These are phyloP conservation scores for Ceratonia siliqua DNA, from an alignment of 306 rosid genomes.

Conservation along the genomic window DNA sequence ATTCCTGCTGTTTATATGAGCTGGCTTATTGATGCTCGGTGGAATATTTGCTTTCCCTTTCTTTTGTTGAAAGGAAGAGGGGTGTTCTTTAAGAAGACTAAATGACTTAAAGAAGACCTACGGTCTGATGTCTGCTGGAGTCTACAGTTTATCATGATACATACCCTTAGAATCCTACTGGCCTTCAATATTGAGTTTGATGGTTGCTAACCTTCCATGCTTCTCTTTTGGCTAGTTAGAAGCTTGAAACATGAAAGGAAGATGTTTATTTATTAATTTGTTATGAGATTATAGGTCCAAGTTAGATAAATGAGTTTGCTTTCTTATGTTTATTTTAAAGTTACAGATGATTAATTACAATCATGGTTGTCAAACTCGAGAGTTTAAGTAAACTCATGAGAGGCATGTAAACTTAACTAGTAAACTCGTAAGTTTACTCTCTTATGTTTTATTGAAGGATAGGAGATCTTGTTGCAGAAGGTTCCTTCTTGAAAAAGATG, in stretches of 20 bases:
- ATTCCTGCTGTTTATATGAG: background rate
- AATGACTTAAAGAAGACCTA: background rate
- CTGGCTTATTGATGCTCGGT: background rate
- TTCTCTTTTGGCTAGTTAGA: conserved; percentile 24
- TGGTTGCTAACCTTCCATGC: background rate
- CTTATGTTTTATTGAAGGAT: too few relatives aligned
- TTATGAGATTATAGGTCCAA: background rate
- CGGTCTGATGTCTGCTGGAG: background rate
- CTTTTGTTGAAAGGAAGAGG: background rate
- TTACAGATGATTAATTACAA: conserved; percentile 19
- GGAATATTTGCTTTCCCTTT: background rate
- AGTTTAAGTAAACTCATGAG: too few relatives aligned
- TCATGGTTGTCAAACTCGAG: too few relatives aligned
- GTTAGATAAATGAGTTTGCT: conserved; percentile 7
- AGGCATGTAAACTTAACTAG: too few relatives aligned
- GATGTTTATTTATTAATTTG: conserved; percentile 1
- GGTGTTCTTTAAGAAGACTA: background rate
- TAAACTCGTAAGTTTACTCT: too few relatives aligned
- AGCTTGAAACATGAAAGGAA: background rate
- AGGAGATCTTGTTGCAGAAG: too few relatives aligned
- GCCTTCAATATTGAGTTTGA: conserved; percentile 8
- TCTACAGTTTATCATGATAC: background rate
- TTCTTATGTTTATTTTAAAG: background rate
- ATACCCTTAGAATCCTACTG: background rate
- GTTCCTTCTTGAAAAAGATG: too few relatives aligned